Evolutionary conservation across 2,329 filamentous ascomycete genomes (phyloP).

Genomic region (Fusarium burgessii): DNA sequence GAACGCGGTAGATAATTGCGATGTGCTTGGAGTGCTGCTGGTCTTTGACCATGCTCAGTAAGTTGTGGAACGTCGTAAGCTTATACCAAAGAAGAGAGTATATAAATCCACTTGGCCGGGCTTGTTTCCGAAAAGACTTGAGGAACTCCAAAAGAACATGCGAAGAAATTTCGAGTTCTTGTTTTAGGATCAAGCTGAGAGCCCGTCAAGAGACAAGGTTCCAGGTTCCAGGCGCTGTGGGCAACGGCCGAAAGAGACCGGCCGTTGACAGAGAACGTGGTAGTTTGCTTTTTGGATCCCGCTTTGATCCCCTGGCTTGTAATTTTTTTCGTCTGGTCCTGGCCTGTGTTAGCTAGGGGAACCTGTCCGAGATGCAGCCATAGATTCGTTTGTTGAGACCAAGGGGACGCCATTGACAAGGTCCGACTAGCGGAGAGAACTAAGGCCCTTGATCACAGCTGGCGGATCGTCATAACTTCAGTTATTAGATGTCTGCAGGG

Average conservation of each 20-base stretch:
- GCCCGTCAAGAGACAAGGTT: constrained; percentile 21
- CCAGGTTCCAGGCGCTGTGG: constrained; percentile 28
- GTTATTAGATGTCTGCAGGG: constrained; percentile 26
- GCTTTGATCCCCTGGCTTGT: constrained; percentile 32
- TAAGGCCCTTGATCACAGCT: constrained; percentile 38
- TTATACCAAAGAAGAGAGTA: not conserved
- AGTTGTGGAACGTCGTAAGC: not conserved
- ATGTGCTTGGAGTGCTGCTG: not conserved
- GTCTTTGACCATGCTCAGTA: not conserved
- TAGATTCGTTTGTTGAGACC: constrained; percentile 28
- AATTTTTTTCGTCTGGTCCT: constrained; percentile 3
- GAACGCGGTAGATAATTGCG: not conserved
- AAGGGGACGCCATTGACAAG: constrained; percentile 38
- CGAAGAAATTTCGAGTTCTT: not conserved
- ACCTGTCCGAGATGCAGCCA: constrained; percentile 43
- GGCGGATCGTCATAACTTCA: constrained; percentile 38
- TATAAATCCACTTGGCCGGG: not conserved
- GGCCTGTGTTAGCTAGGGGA: constrained; percentile 35
- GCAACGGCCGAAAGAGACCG: constrained; percentile 25
- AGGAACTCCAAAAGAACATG: not conserved
- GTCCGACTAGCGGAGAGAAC: constrained; percentile 32
- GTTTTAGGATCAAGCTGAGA: constrained; percentile 3
- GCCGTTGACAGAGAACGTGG: constrained; percentile 36
- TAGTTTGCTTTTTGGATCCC: constrained; percentile 19
- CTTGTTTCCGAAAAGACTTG: not conserved